Conservation (phyloP, 2,329 filamentous ascomycete species). For the Fusarium chaquense region DNA sequence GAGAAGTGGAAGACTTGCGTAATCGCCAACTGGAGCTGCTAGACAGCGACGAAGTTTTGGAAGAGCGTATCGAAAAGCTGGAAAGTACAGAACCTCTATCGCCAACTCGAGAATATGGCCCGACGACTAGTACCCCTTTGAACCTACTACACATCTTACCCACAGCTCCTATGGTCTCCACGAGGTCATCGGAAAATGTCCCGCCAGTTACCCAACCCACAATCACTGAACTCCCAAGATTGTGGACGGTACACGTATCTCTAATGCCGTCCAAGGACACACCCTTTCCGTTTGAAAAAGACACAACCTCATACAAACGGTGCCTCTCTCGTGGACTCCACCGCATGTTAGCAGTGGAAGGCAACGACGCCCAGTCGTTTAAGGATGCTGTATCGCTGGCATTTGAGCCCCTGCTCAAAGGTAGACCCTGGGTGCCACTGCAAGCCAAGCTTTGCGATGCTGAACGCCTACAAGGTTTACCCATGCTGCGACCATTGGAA, state of each 20-base stretch:
- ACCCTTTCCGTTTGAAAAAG: conserved; percentile 71
- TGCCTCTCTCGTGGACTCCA: conserved; percentile 71
- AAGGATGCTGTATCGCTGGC: conserved; percentile 60
- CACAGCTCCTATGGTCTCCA: conserved; percentile 12
- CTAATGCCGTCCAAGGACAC: conserved; percentile 66
- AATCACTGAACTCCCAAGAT: conserved; percentile 45
- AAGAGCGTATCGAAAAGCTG: conserved; percentile 66
- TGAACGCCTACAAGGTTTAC: conserved; percentile 65
- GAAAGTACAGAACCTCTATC: conserved; percentile 48
- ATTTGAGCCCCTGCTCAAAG: conserved; percentile 63
- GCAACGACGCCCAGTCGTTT: conserved; percentile 63
- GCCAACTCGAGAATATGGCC: conserved; percentile 40
- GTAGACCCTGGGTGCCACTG: conserved; percentile 68
- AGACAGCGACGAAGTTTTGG: conserved; percentile 64
- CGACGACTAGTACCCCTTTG: conserved; percentile 16
- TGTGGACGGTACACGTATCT: conserved; percentile 72
- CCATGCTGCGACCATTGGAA: conserved; percentile 69
- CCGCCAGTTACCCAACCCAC: conserved; percentile 14
- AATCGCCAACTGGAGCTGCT: conserved; percentile 63
- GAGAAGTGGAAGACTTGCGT: conserved; percentile 59
- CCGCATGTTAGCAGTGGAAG: conserved; percentile 66
- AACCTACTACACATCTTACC: conserved; percentile 36
- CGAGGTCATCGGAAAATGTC: conserved; percentile 11
- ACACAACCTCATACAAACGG: conserved; percentile 70
- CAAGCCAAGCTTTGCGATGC: conserved; percentile 70